Conservation (phyloP, 2,329 filamentous ascomycete genomes). For the Sclerotinia trifoliorum region DNA sequence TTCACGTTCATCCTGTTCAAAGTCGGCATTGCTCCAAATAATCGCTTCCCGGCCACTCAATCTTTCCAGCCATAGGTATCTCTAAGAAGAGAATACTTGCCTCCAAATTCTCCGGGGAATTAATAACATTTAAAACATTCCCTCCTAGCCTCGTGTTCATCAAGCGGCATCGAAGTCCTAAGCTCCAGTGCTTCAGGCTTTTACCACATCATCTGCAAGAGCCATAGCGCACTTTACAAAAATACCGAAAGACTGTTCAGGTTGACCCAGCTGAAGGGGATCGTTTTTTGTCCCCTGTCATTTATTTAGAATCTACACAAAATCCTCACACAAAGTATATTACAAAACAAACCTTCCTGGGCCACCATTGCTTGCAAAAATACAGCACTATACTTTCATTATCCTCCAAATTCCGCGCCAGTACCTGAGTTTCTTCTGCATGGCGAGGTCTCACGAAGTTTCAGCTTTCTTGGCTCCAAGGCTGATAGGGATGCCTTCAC, state of each 20-base stretch:
- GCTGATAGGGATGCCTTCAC: conserved; percentile 73
- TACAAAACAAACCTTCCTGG: neutral
- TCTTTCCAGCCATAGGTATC: too few species aligned
- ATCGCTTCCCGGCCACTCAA: too few species aligned
- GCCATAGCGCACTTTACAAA: conserved; percentile 59
- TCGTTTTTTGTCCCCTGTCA: too few species aligned
- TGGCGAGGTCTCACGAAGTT: conserved; percentile 66
- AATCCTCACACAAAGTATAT: neutral
- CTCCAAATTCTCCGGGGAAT: conserved; percentile 24
- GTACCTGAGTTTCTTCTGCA: conserved; percentile 63
- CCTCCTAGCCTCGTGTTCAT: conserved; percentile 40
- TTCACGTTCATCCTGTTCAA: conserved; percentile 24
- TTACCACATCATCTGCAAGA: conserved; percentile 68
- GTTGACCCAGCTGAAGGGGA: conserved; percentile 60
- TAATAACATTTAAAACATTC: conserved; percentile 24
- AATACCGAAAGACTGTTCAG: conserved; percentile 51
- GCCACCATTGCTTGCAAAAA: conserved; percentile 66
- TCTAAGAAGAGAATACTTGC: conserved; percentile 6
- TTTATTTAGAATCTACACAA: conserved; percentile 41
- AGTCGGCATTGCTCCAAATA: neutral
- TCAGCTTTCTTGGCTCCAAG: conserved; percentile 70
- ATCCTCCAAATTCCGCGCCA: conserved; percentile 74
- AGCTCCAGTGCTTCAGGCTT: conserved; percentile 68
- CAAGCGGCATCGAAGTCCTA: conserved; percentile 55
- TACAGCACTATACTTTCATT: conserved; percentile 75